Percentiles rank a stretch among this genome's conserved stretches.
phyloP scores from a whole-genome alignment of 2,329 filamentous ascomycete species.

The Botryotinia globosa region DNA sequence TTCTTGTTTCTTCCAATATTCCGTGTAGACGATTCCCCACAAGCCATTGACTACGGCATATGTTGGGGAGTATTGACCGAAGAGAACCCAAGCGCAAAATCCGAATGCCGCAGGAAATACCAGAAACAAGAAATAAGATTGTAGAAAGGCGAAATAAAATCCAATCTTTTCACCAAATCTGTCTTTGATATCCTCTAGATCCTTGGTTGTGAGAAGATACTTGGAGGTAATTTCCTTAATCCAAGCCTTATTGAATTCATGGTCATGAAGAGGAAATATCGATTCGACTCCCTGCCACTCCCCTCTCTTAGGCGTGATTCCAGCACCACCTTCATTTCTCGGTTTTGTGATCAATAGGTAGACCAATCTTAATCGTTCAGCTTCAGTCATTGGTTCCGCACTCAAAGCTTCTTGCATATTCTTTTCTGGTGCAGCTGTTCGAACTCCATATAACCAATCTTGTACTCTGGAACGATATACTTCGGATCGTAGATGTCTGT shows the following conservation, averaged over 20 bases:
- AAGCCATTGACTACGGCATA: slow-evolving; percentile 76
- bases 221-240: slow-evolving; percentile 72
- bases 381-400: slow-evolving; percentile 76
- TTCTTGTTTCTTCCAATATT: slow-evolving; percentile 96
- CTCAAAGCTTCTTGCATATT: slow-evolving; percentile 67
- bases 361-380: slow-evolving; percentile 82
- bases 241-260: slow-evolving; percentile 70
- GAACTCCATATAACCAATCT: slow-evolving; percentile 91
- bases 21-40: slow-evolving; percentile 88
- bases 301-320: slow-evolving; percentile 65
- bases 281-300: slow-evolving; percentile 71
- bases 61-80: slow-evolving; percentile 78
- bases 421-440: slow-evolving; percentile 70
- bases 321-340: slow-evolving; percentile 72
- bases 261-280: slow-evolving; percentile 78
- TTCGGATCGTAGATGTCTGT: slow-evolving; percentile 71
- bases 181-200: slow-evolving; percentile 73
- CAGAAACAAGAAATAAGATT: slow-evolving; percentile 84
- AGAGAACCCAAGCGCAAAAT: slow-evolving; percentile 71
- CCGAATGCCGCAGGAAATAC: slow-evolving; percentile 80
- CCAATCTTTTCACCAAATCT: slow-evolving; percentile 81
- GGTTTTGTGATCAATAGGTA: slow-evolving; percentile 80
- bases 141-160: slow-evolving; percentile 93
- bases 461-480: slow-evolving; percentile 84
- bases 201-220: slow-evolving; percentile 61